These are phyloP conservation scores for Cyberlindnera xishuangbannaensis DNA, from an alignment of 805 yeast species.

Conservation along the genomic window DNA sequence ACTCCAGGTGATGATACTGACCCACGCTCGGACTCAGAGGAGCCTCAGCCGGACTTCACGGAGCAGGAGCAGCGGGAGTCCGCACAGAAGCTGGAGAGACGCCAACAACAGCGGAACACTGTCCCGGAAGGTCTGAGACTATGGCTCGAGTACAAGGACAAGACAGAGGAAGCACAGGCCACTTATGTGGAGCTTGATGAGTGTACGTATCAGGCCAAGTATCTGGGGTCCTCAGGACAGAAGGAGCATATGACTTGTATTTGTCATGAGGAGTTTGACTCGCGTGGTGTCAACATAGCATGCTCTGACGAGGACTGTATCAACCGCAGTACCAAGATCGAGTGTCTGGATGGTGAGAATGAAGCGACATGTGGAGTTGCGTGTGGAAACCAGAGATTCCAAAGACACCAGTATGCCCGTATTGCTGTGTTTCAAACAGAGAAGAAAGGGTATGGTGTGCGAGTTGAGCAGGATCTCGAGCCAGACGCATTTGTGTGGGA, in stretches of 20 bases:
- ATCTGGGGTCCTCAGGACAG: constrained; percentile 57
- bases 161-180: constrained; percentile 61
- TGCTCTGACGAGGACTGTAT: constrained; percentile 91
- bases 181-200: constrained; percentile 51
- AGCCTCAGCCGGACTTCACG: constrained; percentile 13
- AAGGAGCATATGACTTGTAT: constrained; percentile 86
- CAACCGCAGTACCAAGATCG: constrained; percentile 86
- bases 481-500: constrained; percentile 78
- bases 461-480: constrained; percentile 55
- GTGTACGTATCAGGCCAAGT: constrained; percentile 57
- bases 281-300: constrained; percentile 45
- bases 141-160: constrained; percentile 40
- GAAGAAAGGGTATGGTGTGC: constrained; percentile 82
- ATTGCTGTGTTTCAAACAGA: constrained; percentile 84
- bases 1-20: too few relatives aligned
- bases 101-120: constrained; percentile 14
- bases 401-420: constrained; percentile 61
- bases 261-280: constrained; percentile 54
- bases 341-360: constrained; percentile 69
- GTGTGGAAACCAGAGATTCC: constrained; percentile 89
- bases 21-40: too few relatives aligned
- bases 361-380: constrained; percentile 64
- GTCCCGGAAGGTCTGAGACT: constrained; percentile 20
- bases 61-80: constrained; percentile 18
- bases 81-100: constrained; percentile 12